Base-by-base conservation (phyloP, 257 asterid genomes). In the Verbena officinalis region DNA sequence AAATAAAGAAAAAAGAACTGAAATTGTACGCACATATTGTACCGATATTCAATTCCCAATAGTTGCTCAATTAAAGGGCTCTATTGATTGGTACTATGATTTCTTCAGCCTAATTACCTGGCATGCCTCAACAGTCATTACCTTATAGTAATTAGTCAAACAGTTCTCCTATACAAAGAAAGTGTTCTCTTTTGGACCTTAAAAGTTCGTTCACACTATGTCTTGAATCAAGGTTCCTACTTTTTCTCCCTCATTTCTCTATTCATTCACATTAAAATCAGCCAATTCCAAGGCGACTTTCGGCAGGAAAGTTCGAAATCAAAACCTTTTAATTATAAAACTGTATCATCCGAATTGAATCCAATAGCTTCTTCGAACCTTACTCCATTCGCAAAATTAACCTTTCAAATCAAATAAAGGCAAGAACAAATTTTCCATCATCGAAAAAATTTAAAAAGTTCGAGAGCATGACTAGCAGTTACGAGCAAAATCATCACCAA, bases 231-330 rank as follows among this genome's bases (percentile, higher is more conserved):
- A 36, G 4, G 17, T 62, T 34, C 20, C 48, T 15, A 33, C 19
- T 58, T 46, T 9, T 57, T 2, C 13, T 57, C 65, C 13, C 5
- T 31, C 40, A 14, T 54, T 42, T 20, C 43, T 68, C 36, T 49
- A 24, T 33, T 42, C 21, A 30, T 46, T 42, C 40, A 27, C 31
- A 7, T 51, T 14, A 9, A 38, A 27, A 63, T 16, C 5, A 13
- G 13, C 15, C 13, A 36, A 44, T 52, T 15, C 40, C 45, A 9
- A 0, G 39, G 44, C 3, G 5, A 43, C 19, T 71, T 56, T 55
- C 27, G 14, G n/a, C 69, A 43, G 45, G 60, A 24, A 8, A 42
- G 51, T 34, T 21, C 22, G 42, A 55, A 72, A 56, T 68, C 48
- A 22, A 51, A 20, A 34, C n/a, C 52, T 44, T 64, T 23, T 8